Conservation (phyloP, 306 rosid genomes). For the Morella rubra region DNA sequence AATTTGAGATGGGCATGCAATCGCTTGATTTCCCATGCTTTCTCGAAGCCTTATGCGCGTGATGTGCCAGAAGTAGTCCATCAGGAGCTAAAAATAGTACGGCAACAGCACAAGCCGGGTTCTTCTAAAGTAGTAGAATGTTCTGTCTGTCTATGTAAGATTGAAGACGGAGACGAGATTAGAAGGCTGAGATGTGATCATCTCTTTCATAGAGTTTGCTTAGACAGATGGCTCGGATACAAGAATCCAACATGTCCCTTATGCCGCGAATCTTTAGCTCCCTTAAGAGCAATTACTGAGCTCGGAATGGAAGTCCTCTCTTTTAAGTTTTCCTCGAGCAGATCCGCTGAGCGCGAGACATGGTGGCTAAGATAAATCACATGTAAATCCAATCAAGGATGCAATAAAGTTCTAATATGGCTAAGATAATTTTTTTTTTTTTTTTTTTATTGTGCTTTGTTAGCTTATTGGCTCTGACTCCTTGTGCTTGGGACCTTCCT, state of each 20-base stretch:
- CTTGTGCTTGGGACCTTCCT: too few relatives aligned
- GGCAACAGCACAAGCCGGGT: not conserved
- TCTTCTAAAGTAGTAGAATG: slow-evolving; percentile 31
- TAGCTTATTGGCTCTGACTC: too few relatives aligned
- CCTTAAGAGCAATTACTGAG: slow-evolving; percentile 6
- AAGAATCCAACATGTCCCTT: slow-evolving; percentile 43
- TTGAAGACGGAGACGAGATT: slow-evolving; percentile 47
- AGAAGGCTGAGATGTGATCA: slow-evolving; percentile 45
- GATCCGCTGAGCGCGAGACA: slow-evolving; percentile 1
- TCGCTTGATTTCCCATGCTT: slow-evolving; percentile 31
- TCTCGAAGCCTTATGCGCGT: slow-evolving; percentile 9
- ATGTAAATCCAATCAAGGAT: too few relatives aligned
- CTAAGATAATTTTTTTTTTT: too few relatives aligned
- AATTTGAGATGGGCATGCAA: slow-evolving; percentile 35
- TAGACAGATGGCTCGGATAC: slow-evolving; percentile 38
- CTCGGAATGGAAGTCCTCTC: slow-evolving; percentile 31
- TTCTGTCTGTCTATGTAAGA: slow-evolving; percentile 40
- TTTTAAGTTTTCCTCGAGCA: slow-evolving; percentile 25
- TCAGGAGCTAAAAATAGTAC: slow-evolving; percentile 4
- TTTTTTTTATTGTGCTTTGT: too few relatives aligned
- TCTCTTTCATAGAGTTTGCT: slow-evolving; percentile 40
- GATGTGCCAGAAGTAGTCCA: not conserved
- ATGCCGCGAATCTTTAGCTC: slow-evolving; percentile 39
- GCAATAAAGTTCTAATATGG: too few relatives aligned
- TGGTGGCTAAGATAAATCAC: slow-evolving; percentile 46